Percentiles rank a stretch among this genome's conserved stretches.
Evolutionary conservation across 768 basidiomycete species (phyloP).

Genomic region (Daedaleopsis nitida): DNA sequence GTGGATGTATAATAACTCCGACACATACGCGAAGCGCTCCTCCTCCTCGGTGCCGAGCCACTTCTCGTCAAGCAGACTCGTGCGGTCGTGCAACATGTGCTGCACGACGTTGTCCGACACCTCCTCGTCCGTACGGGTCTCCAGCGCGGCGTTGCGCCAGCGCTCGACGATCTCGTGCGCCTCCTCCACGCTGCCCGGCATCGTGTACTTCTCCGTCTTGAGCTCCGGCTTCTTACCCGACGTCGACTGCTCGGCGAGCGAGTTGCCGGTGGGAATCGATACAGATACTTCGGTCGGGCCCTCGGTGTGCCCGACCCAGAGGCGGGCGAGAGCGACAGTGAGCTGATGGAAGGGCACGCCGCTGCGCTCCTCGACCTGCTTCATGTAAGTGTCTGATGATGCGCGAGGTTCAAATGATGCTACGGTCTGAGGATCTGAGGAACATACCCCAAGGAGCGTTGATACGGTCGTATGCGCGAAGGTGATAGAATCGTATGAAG

Average conservation of each 20-base stretch:
- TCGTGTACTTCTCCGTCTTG: constrained; percentile 61
- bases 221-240: constrained; percentile 44
- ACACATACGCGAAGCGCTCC: constrained; percentile 78
- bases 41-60: constrained; percentile 88
- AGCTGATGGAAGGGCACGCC: constrained; percentile 85
- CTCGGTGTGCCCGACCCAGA: constrained; percentile 63
- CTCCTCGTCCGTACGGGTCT: constrained; percentile 55
- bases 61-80: constrained; percentile 66
- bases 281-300: constrained; percentile 52
- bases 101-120: constrained; percentile 82
- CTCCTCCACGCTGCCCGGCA: constrained; percentile 69
- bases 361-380: constrained; percentile 69
- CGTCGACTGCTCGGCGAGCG: constrained; percentile 41
- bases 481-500: constrained; percentile 90
- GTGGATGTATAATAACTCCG: constrained; percentile 83
- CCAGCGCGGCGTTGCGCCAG: constrained; percentile 70
- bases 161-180: constrained; percentile 66
- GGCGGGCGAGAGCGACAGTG: constrained; percentile 78
- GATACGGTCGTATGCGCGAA: constrained; percentile 89
- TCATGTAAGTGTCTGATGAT: constrained; percentile 50
- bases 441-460: constrained; percentile 68
- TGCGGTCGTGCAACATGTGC: constrained; percentile 69
- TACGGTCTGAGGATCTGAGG: background rate
- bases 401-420: background rate
- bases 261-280: constrained; percentile 52